These are phyloP conservation scores for Guyanaporus albipodus DNA, from an alignment of 768 basidiomycete species.

Conservation along the genomic window DNA sequence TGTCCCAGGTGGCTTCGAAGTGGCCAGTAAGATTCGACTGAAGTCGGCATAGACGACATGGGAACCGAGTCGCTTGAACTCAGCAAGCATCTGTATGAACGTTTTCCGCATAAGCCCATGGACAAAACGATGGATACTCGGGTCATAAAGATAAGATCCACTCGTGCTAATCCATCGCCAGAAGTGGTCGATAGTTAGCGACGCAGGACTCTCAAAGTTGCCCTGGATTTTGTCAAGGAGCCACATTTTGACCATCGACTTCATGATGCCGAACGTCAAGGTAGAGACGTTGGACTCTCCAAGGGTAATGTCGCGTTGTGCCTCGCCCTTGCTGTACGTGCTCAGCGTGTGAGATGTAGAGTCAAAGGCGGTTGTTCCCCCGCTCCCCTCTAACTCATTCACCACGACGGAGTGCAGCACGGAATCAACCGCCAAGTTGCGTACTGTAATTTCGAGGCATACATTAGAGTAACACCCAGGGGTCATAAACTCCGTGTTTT, in stretches of 20 bases:
- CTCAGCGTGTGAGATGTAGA: constrained; percentile 87
- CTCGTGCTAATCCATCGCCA: constrained; percentile 95
- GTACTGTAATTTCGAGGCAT: constrained; percentile 83
- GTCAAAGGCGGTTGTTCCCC: constrained; percentile 91
- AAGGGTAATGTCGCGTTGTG: constrained; percentile 65
- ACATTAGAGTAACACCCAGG: constrained; percentile 92
- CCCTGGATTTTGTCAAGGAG: constrained; percentile 78
- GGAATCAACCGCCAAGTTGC: constrained; percentile 91
- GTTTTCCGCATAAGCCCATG: constrained; percentile 97
- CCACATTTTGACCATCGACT: constrained; percentile 88
- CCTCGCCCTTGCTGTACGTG: constrained; percentile 70
- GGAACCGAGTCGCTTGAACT: constrained; percentile 93
- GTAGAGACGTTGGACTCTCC: constrained; percentile 89
- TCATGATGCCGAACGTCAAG: constrained; percentile 80
- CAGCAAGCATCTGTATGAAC: constrained; percentile 93
- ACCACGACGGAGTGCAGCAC: constrained; percentile 92
- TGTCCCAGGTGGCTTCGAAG: constrained; percentile 92
- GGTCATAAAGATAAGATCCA: constrained; percentile 84
- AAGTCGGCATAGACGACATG: constrained; percentile 94
- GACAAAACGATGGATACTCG: constrained; percentile 88
- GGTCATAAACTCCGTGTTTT: constrained; percentile 77
- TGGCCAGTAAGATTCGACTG: constrained; percentile 83
- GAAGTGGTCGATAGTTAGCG: constrained; percentile 84
- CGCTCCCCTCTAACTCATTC: constrained; percentile 95
- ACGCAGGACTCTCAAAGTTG: constrained; percentile 61